Base-by-base conservation (phyloP, 805 yeast genomes). In the Torulaspora gathmanii region DNA sequence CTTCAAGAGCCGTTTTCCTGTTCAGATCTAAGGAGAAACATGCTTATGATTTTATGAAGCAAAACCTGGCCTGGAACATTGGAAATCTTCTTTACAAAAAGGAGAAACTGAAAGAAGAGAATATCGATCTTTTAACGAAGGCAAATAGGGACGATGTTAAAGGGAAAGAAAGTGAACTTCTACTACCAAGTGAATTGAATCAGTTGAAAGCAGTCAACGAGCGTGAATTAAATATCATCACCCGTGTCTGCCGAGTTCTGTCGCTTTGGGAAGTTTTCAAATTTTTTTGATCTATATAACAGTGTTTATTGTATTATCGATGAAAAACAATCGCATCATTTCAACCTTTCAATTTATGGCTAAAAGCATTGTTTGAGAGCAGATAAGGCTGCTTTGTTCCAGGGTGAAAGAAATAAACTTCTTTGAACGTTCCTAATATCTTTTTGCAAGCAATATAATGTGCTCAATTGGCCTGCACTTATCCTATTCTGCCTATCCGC, bases 71-170 rank as follows among this genome's bases (percentile, higher is more conserved):
- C 23, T 71, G 74, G 74, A 71, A 71, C 47, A 63, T 71, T 44
- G 74, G 72, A 1, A 67, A 69, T 16, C 55, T 83, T 25, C 57
- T 77, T 40, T 79, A 68, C 56, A 75, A 76, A 51, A 78, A 80
- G 70, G 79, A 75, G 42, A 62, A 64, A 13, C 58, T 81, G 45
- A 82, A 86, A 50, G 64, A 64, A 19, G 82, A 79, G 28, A 80
- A 88, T 61, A 70, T 75, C 28, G 79, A 83, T 5, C 72, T 91
- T 45, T 69, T 90, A 44, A 82, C 82, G 23, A 91, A 91, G 64
- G 81, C 90, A 45, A 83, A 83, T 51, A 77, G 99, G 67, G 95
- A 85, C 50, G 98, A 93, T 60, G 96, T 91, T 13, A 80, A 78
- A 57, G 95, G 93, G 1, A 77, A 78, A 52, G 96, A 87, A 61